Conservation (phyloP, 108 stramenopile species). For the Conticribra guillardii region DNA sequence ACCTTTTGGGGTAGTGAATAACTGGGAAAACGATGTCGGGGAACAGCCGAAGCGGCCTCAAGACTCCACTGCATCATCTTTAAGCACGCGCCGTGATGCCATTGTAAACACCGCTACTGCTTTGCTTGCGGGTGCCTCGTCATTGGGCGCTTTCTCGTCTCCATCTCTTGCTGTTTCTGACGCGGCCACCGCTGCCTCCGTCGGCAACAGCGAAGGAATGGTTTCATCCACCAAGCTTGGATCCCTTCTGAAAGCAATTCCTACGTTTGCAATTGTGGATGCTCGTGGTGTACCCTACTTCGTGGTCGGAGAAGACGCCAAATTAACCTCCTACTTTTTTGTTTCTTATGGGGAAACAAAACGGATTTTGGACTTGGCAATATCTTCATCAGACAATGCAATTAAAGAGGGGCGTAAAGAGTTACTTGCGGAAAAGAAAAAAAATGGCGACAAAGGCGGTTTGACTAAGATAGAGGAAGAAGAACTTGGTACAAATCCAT, state of each 20-base stretch:
- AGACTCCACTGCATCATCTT: no score
- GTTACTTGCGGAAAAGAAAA: conserved; percentile 21
- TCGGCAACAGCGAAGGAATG: conserved; percentile 17
- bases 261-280: conserved; percentile 83
- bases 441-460: conserved; percentile 37
- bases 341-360: conserved; percentile 69
- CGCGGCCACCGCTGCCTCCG: conserved; percentile 1
- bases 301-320: conserved; percentile 88
- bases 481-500: conserved; percentile 66
- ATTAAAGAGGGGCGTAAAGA: conserved; percentile 49
- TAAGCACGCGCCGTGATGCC: not conserved
- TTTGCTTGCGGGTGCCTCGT: not conserved
- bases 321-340: conserved; percentile 85
- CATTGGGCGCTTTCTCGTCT: not conserved
- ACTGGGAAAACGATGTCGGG: no score
- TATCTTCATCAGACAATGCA: conserved; percentile 59
- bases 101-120: not conserved
- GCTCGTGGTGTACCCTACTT: conserved; percentile 74
- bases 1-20: no score
- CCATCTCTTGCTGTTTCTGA: not conserved
- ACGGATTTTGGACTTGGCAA: conserved; percentile 68
- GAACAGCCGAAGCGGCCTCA: no score
- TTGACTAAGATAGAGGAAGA: conserved; percentile 55
- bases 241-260: conserved; percentile 47
- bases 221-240: conserved; percentile 37